These are phyloP conservation scores for Leccinum griseonigrum DNA, from an alignment of 1,284 basidiomycete genomes.

Conservation along the genomic window DNA sequence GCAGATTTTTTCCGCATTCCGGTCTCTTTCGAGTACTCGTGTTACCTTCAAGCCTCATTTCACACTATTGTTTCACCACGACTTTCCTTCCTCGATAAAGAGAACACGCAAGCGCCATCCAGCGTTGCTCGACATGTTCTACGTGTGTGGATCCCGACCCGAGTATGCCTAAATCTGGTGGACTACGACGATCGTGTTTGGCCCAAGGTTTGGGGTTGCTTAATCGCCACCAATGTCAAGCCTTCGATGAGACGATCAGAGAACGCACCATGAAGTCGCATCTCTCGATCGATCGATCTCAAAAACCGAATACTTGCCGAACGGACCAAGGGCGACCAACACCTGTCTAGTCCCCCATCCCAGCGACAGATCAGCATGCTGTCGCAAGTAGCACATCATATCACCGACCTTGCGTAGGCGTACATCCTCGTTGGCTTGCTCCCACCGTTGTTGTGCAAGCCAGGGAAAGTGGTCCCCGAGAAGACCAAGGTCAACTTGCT, in stretches of 20 bases:
- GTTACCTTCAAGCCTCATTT: conserved; percentile 73
- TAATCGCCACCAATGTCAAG: conserved; percentile 85
- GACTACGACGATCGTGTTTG: conserved; percentile 70
- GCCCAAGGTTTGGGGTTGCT: conserved; percentile 78
- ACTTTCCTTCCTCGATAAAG: conserved; percentile 69
- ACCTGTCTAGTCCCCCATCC: conserved; percentile 69
- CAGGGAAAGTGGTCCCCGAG: conserved; percentile 78
- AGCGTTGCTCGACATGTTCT: conserved; percentile 84
- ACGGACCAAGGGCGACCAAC: conserved; percentile 53
- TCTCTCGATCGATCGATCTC: conserved; percentile 50
- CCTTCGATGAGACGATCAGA: conserved; percentile 58
- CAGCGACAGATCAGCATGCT: conserved; percentile 85
- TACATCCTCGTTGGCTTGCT: conserved; percentile 75
- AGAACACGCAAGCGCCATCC: conserved; percentile 93
- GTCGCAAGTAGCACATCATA: conserved; percentile 76
- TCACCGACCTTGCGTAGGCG: conserved; percentile 72
- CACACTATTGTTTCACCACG: conserved; percentile 79
- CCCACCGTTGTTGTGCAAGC: conserved; percentile 78
- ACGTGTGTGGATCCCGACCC: conserved; percentile 68
- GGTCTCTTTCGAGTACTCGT: conserved; percentile 70
- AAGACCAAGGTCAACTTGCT: conserved; percentile 86
- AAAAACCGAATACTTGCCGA: conserved; percentile 51
- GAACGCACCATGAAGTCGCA: conserved; percentile 72
- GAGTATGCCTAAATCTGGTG: conserved; percentile 66
- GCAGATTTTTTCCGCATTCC: conserved; percentile 84